A percentile compares a stretch with the other conserved stretches of the same genome.
Evolutionary conservation across 306 rosid species (phyloP).

Genomic region (Comarum palustre): DNA sequence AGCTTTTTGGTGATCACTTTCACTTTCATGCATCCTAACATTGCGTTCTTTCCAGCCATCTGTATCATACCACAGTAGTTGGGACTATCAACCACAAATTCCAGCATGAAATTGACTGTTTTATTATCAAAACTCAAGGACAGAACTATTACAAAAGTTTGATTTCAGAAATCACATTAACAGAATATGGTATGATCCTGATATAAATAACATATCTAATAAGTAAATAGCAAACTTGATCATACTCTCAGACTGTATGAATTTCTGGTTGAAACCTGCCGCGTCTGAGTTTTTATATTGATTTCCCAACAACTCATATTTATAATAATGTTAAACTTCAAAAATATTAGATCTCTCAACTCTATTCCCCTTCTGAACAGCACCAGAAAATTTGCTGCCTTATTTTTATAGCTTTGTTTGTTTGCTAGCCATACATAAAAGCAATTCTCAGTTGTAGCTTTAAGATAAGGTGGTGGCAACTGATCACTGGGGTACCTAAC

Average conservation of each 20-base stretch:
- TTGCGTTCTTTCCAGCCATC: background rate
- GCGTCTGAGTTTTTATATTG: background rate
- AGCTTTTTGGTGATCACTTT: background rate
- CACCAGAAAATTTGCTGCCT: background rate
- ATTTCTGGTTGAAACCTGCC: background rate
- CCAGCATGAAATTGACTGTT: background rate
- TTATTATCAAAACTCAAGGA: background rate
- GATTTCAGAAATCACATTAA: background rate
- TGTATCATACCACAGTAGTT: background rate
- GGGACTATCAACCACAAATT: background rate
- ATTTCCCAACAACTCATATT: constrained; percentile 3
- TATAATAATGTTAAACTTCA: background rate
- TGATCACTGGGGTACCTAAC: constrained; percentile 5
- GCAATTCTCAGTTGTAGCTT: constrained; percentile 8
- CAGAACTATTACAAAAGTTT: background rate
- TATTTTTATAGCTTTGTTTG: background rate
- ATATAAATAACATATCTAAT: background rate
- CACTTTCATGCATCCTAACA: background rate
- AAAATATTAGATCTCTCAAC: background rate
- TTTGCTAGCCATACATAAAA: background rate
- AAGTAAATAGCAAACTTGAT: background rate
- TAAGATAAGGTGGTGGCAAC: background rate
- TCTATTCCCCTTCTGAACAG: background rate
- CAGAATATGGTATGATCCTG: background rate
- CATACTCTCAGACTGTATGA: background rate